A percentile compares a stretch with the other conserved stretches of the same genome.
Evolutionary conservation across 2,329 filamentous ascomycete species (phyloP).

Genomic region (Penicillium sp.): DNA sequence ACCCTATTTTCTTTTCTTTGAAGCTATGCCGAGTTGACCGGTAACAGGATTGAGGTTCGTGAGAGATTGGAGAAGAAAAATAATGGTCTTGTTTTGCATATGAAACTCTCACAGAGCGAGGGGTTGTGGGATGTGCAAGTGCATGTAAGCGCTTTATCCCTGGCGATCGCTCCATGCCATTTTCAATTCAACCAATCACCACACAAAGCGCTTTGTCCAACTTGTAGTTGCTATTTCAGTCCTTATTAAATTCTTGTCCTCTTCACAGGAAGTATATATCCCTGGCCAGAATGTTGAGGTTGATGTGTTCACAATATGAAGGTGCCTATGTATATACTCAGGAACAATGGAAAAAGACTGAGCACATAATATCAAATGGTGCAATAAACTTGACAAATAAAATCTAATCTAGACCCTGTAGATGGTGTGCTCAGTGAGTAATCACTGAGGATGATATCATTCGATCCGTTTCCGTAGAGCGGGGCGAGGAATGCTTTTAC

Average conservation of each 20-base stretch:
- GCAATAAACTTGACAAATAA: neutral
- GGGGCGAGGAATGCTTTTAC: slow-evolving; percentile 4
- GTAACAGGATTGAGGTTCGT: neutral
- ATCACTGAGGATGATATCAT: slow-evolving; percentile 21
- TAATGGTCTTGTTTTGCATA: neutral
- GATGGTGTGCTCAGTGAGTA: slow-evolving; percentile 11
- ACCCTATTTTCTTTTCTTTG: neutral
- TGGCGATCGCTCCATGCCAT: neutral
- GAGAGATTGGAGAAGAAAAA: neutral
- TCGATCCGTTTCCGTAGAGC: slow-evolving; percentile 16
- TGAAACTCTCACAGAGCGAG: neutral
- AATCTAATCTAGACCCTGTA: neutral
- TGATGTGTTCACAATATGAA: neutral
- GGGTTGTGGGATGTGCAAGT: neutral
- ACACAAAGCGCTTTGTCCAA: neutral
- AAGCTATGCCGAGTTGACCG: neutral
- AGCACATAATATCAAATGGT: neutral
- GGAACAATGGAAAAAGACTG: neutral
- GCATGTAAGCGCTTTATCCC: neutral
- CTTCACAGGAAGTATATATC: neutral
- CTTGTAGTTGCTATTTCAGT: neutral
- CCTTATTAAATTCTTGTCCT: neutral
- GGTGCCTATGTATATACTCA: too few species aligned
- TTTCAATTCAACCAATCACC: neutral
- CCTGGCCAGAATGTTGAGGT: neutral